These are phyloP conservation scores for Willaertia magna DNA, from an alignment of 208 protist genomes.

Conservation along the genomic window DNA sequence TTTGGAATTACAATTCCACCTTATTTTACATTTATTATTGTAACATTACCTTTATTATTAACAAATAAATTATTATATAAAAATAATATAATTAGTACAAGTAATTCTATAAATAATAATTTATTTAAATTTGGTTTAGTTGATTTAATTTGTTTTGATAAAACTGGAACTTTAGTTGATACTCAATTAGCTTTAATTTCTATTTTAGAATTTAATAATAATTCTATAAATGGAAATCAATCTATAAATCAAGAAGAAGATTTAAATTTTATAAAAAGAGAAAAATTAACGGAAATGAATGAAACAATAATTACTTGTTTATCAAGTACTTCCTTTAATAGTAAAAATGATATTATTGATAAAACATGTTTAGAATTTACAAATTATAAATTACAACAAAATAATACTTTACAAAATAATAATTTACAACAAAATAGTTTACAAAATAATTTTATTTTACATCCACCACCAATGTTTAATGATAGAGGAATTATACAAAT, in stretches of 20 bases:
- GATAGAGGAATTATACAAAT: not conserved
- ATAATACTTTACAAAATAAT: too few relatives aligned
- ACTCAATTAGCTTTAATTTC: not conserved
- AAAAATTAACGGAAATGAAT: too few relatives aligned
- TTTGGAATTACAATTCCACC: not conserved
- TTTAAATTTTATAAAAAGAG: too few relatives aligned
- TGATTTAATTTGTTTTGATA: conserved; percentile 1
- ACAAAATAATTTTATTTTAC: too few relatives aligned
- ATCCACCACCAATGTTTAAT: not conserved
- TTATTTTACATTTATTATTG: not conserved
- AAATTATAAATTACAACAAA: not conserved
- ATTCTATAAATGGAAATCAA: too few relatives aligned
- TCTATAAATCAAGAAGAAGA: too few relatives aligned
- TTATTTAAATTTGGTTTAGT: not conserved
- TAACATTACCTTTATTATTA: not conserved
- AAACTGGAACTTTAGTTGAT: not conserved
- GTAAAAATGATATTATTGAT: not conserved
- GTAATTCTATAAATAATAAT: not conserved
- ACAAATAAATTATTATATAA: not conserved
- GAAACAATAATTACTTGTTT: too few relatives aligned
- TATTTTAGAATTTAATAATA: too few relatives aligned
- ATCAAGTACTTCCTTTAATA: too few relatives aligned
- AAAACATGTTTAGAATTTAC: not conserved
- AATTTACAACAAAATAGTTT: too few relatives aligned
- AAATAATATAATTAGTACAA: not conserved